A percentile compares a stretch with the other conserved stretches of the same genome.
Conservation (phyloP, 495 filamentous ascomycete genomes). For the Ramalina intermedia region DNA sequence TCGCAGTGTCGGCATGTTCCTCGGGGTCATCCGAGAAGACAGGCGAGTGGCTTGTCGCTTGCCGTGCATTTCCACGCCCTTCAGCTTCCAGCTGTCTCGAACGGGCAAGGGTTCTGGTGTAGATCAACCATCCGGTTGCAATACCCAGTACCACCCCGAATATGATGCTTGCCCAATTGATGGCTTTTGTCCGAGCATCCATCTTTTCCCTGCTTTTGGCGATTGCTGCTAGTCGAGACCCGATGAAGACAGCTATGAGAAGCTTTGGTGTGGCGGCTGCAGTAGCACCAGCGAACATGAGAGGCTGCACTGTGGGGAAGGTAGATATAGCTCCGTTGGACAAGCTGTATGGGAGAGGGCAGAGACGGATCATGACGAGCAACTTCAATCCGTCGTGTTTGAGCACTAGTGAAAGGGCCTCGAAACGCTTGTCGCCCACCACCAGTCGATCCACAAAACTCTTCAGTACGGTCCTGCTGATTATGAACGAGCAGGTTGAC, state of each 20-base stretch:
- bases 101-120: conserved; percentile 67
- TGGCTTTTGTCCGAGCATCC: conserved; percentile 37
- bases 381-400: conserved; percentile 79
- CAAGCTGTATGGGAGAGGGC: conserved; percentile 85
- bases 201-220: conserved; percentile 44
- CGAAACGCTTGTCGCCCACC: conserved; percentile 65
- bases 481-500: conserved; percentile 61
- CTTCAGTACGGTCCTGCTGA: conserved; percentile 62
- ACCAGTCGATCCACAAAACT: conserved; percentile 66
- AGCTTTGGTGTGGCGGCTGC: conserved; percentile 67
- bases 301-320: conserved; percentile 69
- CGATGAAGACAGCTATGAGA: conserved; percentile 86
- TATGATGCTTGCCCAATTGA: conserved; percentile 75
- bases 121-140: conserved; percentile 72
- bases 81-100: conserved; percentile 75
- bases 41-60: conserved; percentile 22
- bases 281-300: conserved; percentile 68
- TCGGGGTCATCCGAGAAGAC: conserved; percentile 32
- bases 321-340: conserved; percentile 91
- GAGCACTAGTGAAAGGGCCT: conserved; percentile 49
- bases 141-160: conserved; percentile 54
- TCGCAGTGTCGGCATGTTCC: conserved; percentile 28
- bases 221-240: conserved; percentile 57
- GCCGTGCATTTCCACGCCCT: conserved; percentile 42
- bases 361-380: conserved; percentile 83